A percentile compares a stretch with the other conserved stretches of the same genome.
Evolutionary conservation across 441 rosid genomes (phyloP).

Genomic region (Eutrema salsugineum): DNA sequence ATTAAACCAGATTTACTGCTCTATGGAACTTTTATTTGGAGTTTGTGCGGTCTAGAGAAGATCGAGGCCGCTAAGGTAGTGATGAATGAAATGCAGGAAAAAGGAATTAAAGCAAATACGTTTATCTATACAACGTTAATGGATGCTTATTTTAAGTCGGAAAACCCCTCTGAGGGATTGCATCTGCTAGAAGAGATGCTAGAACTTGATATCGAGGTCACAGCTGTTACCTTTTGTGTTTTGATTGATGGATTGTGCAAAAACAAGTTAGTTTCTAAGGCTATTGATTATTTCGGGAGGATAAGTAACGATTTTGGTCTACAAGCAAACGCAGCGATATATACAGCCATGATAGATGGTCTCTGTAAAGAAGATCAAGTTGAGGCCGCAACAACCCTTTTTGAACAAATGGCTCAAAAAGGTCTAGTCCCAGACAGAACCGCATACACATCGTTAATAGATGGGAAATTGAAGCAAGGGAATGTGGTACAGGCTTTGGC

Average conservation of each 20-base stretch:
- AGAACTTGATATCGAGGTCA: conserved; percentile 44
- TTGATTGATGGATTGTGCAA: conserved; percentile 77
- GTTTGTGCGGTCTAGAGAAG: conserved; percentile 54
- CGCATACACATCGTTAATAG: conserved; percentile 56
- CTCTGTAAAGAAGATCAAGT: conserved; percentile 59
- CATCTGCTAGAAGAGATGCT: conserved; percentile 46
- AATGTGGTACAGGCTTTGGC: conserved; percentile 53
- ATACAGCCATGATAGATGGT: conserved; percentile 69
- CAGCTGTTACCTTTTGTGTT: conserved; percentile 63
- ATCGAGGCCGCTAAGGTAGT: conserved; percentile 46
- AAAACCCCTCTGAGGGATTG: conserved; percentile 45
- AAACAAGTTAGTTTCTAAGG: conserved; percentile 52
- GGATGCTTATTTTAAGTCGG: conserved; percentile 64
- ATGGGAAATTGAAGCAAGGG: conserved; percentile 64
- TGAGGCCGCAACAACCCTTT: conserved; percentile 51
- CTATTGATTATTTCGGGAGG: conserved; percentile 45
- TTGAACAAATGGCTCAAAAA: conserved; percentile 45
- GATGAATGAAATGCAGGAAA: conserved; percentile 52
- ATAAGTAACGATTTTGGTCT: conserved; percentile 41
- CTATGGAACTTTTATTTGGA: conserved; percentile 67
- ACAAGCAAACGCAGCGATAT: conserved; percentile 58
- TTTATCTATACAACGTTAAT: conserved; percentile 54
- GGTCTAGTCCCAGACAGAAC: conserved; percentile 49
- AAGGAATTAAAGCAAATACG: conserved; percentile 44
- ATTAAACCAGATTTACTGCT: conserved; percentile 52